Base-by-base conservation (phyloP, 441 rosid genomes). In the Syzygium malaccense region DNA sequence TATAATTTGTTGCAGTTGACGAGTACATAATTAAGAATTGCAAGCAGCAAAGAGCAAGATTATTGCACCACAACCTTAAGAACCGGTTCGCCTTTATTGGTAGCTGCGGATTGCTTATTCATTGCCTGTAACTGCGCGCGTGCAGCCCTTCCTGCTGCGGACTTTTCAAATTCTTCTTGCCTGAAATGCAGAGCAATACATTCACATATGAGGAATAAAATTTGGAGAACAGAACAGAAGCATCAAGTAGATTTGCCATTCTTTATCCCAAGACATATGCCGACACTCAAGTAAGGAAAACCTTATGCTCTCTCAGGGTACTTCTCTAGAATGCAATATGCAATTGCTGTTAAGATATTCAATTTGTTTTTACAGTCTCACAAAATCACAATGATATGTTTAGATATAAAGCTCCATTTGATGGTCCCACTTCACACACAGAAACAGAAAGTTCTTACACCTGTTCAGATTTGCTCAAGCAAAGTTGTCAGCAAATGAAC, bases 91-190 rank as follows among this genome's bases (percentile, higher is more conserved):
- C 98, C 97, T 92, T 92, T 93, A 90, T 94, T 95, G 80, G 96
- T 55, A 91, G 92, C 94, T 51, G 95, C 93, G 55, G 99, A 92
- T 90, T 96, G 98, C 91, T 96, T 96, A 26, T 96, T 96, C 96
- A 89, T 94, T 28, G 97, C 93, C 62, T 94, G 68, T 85, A 86
- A 78, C 62, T 97, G 99, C 53, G 99, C 98, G 48, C 94, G 95
- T 4, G 99, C 99, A 88, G 99, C 99, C 91, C 95, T 97, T 88
- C 99, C 99, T 2, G 94, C 96, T 55, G 99, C 98, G 53, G 99
- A 98, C 88, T 97, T 96, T 55, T 98, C 96, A 84, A 96, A 96
- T 85, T 96, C 90, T 90, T 95, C 99, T 91, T 97, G 96, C 93
- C 99, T 97, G 97, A 89, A 89, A 62, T 20, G 45, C 54, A 37